phyloP scores from a whole-genome alignment of 2,329 filamentous ascomycete genomes.

The Blastomyces gilchristii region DNA sequence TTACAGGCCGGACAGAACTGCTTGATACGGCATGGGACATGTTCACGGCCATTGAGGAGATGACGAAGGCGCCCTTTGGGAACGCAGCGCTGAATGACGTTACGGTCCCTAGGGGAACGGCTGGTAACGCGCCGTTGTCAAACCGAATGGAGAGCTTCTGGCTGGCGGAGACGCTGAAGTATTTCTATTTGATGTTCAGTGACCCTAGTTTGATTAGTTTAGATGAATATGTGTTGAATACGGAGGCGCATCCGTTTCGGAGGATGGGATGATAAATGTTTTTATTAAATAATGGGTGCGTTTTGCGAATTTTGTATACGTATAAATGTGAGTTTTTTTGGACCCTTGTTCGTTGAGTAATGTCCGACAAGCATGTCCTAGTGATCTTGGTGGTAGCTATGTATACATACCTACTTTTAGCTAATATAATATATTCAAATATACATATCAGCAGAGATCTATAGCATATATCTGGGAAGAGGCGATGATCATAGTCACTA shows the following conservation, averaged over 20 bases:
- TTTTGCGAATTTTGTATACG: not conserved
- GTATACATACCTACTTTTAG: not conserved
- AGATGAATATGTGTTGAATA: constrained; percentile 58
- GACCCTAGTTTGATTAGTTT: constrained; percentile 53
- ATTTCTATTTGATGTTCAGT: constrained; percentile 75
- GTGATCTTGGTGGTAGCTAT: not conserved
- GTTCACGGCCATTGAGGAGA: constrained; percentile 62
- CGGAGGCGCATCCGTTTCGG: constrained; percentile 44
- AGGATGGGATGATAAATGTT: constrained; percentile 13
- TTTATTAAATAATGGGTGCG: not conserved
- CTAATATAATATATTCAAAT: not conserved
- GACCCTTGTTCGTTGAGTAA: not conserved
- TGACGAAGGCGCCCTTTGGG: constrained; percentile 55
- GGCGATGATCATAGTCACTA: not conserved
- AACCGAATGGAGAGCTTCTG: constrained; percentile 83
- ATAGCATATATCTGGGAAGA: not conserved
- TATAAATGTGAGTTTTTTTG: not conserved
- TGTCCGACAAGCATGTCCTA: not conserved
- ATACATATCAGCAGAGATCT: not conserved
- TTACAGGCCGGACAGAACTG: constrained; percentile 65
- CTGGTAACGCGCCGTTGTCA: not conserved
- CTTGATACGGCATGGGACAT: constrained; percentile 82
- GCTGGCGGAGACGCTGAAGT: constrained; percentile 84
- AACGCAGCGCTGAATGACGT: constrained; percentile 44
- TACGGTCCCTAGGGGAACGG: not conserved